phyloP scores from a whole-genome alignment of 371 early-diverging fungal genomes.

The Mucor racemosus region DNA sequence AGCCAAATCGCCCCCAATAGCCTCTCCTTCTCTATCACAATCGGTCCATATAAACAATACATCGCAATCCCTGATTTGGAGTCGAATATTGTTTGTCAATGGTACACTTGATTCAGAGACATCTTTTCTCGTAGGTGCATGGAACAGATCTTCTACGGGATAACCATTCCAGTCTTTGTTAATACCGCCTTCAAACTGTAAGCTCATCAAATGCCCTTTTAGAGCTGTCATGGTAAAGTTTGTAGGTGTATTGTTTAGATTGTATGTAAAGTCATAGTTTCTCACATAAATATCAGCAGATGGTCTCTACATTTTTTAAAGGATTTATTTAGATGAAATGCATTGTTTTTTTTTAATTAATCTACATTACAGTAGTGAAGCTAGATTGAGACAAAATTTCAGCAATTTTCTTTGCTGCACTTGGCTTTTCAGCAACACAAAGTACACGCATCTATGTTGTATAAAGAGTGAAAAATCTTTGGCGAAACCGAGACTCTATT shows the following conservation, averaged over 20 bases:
- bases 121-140: constrained; percentile 19
- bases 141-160: constrained; percentile 69
- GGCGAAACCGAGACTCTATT: not conserved
- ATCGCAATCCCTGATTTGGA: constrained; percentile 65
- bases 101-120: constrained; percentile 43
- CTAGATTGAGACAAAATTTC: constrained; percentile 70
- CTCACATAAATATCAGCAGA: constrained; percentile 71
- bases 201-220: constrained; percentile 76
- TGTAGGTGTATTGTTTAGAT: constrained; percentile 56
- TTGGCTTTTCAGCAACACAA: constrained; percentile 99
- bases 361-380: constrained; percentile 35
- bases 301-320: constrained; percentile 35
- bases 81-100: constrained; percentile 69
- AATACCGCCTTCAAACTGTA: constrained; percentile 66
- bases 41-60: constrained; percentile 99
- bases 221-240: constrained; percentile 88
- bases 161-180: constrained; percentile 66
- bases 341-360: not conserved
- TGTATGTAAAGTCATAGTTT: constrained; percentile 81
- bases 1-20: constrained; percentile 92
- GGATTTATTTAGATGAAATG: not conserved
- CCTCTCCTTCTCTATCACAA: constrained; percentile 99
- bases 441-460: constrained; percentile 64
- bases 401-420: constrained; percentile 93
- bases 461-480: not conserved